Conservation (phyloP, 345 rosid genomes). For the Psidium guajava region DNA sequence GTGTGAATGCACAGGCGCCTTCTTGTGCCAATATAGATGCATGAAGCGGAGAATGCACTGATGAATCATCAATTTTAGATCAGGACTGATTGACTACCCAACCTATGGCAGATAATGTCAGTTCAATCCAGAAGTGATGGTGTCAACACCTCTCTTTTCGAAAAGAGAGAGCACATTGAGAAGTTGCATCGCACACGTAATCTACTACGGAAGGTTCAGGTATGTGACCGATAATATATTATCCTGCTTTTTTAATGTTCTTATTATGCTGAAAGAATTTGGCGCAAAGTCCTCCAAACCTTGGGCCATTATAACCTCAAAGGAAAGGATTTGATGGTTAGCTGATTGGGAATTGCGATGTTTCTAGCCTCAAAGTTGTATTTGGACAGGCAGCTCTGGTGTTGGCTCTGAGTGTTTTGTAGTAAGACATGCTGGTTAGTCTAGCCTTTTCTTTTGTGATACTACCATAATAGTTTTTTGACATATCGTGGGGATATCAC, state of each 20-base stretch:
- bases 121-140: constrained; percentile 99
- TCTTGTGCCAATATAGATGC: not conserved
- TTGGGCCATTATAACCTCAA: not conserved
- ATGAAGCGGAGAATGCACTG: not conserved
- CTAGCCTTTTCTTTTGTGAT: not conserved
- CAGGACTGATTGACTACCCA: not conserved
- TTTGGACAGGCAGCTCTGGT: not conserved
- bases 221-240: constrained; percentile 1
- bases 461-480: not conserved
- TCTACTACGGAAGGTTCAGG: constrained; percentile 99
- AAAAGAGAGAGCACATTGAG: constrained; percentile 95
- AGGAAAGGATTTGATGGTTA: not conserved
- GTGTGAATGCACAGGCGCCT: not conserved
- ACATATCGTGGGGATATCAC: not conserved
- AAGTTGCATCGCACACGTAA: constrained; percentile 90
- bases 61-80: not conserved
- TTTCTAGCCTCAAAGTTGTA: not conserved
- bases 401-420: not conserved
- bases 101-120: constrained; percentile 60
- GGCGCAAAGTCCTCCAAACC: not conserved
- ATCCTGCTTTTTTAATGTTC: not conserved
- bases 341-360: not conserved
- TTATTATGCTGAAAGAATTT: not conserved
- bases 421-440: not conserved
- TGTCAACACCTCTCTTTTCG: constrained; percentile 83